Conservation (phyloP, 441 rosid species). For the Biscutella auriculata region DNA sequence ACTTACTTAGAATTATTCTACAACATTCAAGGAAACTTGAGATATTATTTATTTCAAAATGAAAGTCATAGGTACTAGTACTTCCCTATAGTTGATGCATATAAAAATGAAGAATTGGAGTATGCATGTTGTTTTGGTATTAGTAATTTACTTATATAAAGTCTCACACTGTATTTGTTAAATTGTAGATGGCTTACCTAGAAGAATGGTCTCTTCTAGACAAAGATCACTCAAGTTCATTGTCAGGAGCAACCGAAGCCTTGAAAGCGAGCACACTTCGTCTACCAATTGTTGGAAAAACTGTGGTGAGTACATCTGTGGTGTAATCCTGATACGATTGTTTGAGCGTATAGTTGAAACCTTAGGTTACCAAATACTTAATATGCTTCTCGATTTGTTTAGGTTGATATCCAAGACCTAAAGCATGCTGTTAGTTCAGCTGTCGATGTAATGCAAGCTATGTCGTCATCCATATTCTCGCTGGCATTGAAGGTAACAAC, state of each 20-base stretch:
- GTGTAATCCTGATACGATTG: background rate
- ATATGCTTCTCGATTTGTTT: constrained; percentile 5
- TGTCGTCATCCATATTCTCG: constrained; percentile 50
- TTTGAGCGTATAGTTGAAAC: no score
- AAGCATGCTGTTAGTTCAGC: constrained; percentile 60
- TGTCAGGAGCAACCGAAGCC: constrained; percentile 49
- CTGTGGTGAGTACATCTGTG: constrained; percentile 25
- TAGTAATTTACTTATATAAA: no score
- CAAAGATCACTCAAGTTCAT: constrained; percentile 37
- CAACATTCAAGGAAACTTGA: constrained; percentile 6
- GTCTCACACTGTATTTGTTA: constrained; percentile 10
- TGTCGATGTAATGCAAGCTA: constrained; percentile 48
- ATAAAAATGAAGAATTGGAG: background rate
- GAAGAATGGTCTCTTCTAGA: constrained; percentile 49
- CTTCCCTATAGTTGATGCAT: background rate
- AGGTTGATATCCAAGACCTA: constrained; percentile 49
- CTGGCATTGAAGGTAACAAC: constrained; percentile 39
- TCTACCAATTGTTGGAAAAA: constrained; percentile 50
- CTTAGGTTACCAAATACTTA: no score
- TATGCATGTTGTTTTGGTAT: background rate
- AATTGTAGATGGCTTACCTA: constrained; percentile 32
- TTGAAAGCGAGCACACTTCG: constrained; percentile 59
- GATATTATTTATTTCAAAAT: background rate
- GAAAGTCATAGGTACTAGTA: background rate
- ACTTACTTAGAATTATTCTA: constrained; percentile 8